These are phyloP conservation scores for Metschnikowia cerradonensis DNA, from an alignment of 805 yeast species.

Conservation along the genomic window DNA sequence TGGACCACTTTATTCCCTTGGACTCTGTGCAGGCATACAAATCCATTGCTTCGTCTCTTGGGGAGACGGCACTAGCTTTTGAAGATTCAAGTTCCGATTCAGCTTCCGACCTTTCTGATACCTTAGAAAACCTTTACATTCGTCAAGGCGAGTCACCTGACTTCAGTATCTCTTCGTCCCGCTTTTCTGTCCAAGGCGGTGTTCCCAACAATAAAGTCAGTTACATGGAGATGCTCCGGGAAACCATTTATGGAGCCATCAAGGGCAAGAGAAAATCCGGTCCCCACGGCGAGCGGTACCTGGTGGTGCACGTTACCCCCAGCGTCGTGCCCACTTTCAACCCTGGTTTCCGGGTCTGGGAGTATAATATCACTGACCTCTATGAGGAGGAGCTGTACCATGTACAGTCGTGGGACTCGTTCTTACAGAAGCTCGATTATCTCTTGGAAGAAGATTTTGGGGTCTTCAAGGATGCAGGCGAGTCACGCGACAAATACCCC, in stretches of 20 bases:
- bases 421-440: slow-evolving; percentile 37
- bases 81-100: not conserved
- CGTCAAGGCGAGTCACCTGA: slow-evolving; percentile 6
- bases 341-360: slow-evolving; percentile 83
- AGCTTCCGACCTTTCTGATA: slow-evolving; percentile 21
- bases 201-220: slow-evolving; percentile 62
- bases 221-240: slow-evolving; percentile 58
- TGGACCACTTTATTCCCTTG: slow-evolving; percentile 78
- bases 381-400: slow-evolving; percentile 18
- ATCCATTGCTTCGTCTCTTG: slow-evolving; percentile 28
- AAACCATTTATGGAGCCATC: slow-evolving; percentile 46
- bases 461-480: slow-evolving; percentile 2
- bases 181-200: slow-evolving; percentile 45
- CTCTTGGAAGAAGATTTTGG: slow-evolving; percentile 11
- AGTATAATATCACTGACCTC: slow-evolving; percentile 66
- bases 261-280: slow-evolving; percentile 45
- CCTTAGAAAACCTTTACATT: slow-evolving; percentile 7
- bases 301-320: slow-evolving; percentile 65
- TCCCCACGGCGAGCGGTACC: slow-evolving; percentile 50
- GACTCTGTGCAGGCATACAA: slow-evolving; percentile 68
- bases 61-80: not conserved
- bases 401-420: slow-evolving; percentile 54
- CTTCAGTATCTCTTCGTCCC: not conserved
- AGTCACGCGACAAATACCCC: not conserved
- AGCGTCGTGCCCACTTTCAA: slow-evolving; percentile 82